Evolutionary conservation across 768 basidiomycete genomes (phyloP).

Genomic region (Serendipita sp.): DNA sequence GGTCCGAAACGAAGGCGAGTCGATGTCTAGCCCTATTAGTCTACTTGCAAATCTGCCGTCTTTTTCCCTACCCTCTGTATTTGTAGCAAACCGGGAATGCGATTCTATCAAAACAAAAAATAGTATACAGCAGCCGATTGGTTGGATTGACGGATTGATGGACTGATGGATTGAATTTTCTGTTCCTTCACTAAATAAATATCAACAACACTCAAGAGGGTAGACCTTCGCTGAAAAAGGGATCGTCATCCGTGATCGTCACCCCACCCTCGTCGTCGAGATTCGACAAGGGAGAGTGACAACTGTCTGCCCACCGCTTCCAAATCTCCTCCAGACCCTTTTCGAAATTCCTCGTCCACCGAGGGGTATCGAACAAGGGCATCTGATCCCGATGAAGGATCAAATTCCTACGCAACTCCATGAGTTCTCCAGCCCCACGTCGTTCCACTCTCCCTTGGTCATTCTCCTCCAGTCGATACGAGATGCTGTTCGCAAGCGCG

Average conservation of each 20-base stretch:
- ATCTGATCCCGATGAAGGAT: constrained; percentile 27
- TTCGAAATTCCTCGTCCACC: constrained; percentile 34
- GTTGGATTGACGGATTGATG: too few relatives aligned
- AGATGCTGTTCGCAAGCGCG: constrained; percentile 21
- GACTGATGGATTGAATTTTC: too few relatives aligned
- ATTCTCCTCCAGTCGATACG: constrained; percentile 13
- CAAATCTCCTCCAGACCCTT: constrained; percentile 29
- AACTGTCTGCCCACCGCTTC: constrained; percentile 29
- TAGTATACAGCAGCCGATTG: too few relatives aligned
- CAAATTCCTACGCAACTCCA: constrained; percentile 26
- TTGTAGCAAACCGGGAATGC: too few relatives aligned
- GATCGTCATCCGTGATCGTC: neutral
- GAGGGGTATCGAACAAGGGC: constrained; percentile 33
- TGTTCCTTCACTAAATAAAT: too few relatives aligned
- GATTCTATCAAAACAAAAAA: too few relatives aligned
- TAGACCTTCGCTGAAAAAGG: neutral
- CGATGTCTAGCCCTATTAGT: neutral
- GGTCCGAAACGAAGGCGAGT: neutral
- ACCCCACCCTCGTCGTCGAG: neutral
- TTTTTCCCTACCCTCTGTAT: too few relatives aligned
- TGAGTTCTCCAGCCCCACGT: constrained; percentile 22
- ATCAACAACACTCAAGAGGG: too few relatives aligned
- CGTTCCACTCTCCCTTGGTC: constrained; percentile 12
- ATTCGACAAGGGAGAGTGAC: neutral
- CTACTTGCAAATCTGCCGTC: too few relatives aligned